phyloP scores from a whole-genome alignment of 2,329 filamentous ascomycete genomes.

The Aspergillus carbonarius region DNA sequence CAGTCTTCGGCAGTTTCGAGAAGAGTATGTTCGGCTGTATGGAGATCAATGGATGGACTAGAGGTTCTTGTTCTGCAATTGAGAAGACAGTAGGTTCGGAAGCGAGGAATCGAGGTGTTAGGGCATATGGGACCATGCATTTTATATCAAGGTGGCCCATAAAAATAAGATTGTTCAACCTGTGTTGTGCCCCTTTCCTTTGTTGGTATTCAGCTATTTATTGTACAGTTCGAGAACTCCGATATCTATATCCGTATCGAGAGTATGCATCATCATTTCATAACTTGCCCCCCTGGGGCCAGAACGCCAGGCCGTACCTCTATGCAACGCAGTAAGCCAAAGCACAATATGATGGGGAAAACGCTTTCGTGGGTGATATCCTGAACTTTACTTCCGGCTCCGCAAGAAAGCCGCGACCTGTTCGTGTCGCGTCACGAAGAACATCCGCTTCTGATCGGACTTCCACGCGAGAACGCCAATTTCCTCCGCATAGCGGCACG shows the following conservation, averaged over 20 bases:
- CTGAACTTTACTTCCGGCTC: slow-evolving; percentile 49
- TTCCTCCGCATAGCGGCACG: slow-evolving; percentile 71
- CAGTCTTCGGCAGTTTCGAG: slow-evolving; percentile 33
- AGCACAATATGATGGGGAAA: not conserved
- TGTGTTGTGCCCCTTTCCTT: not conserved
- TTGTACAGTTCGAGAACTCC: not conserved
- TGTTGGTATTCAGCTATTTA: not conserved
- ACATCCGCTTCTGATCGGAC: slow-evolving; percentile 74
- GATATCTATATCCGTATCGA: not conserved
- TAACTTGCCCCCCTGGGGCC: not conserved
- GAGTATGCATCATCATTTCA: not conserved
- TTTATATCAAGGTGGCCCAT: too few species aligned
- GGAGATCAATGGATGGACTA: slow-evolving; percentile 23
- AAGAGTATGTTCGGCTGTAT: slow-evolving; percentile 24
- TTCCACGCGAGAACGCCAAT: slow-evolving; percentile 88
- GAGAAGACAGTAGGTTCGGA: not conserved
- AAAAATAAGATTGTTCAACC: not conserved
- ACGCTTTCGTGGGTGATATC: not conserved
- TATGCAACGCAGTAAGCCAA: not conserved
- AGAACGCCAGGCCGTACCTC: not conserved
- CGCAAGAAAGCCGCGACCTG: slow-evolving; percentile 81
- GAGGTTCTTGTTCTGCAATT: not conserved
- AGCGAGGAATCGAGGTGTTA: not conserved
- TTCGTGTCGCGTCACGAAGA: slow-evolving; percentile 90
- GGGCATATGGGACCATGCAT: not conserved